A percentile compares a stretch with the other conserved stretches of the same genome.
These are phyloP conservation scores for Talaromyces funiculosus DNA, from an alignment of 2,329 filamentous ascomycete genomes.

Conservation along the genomic window DNA sequence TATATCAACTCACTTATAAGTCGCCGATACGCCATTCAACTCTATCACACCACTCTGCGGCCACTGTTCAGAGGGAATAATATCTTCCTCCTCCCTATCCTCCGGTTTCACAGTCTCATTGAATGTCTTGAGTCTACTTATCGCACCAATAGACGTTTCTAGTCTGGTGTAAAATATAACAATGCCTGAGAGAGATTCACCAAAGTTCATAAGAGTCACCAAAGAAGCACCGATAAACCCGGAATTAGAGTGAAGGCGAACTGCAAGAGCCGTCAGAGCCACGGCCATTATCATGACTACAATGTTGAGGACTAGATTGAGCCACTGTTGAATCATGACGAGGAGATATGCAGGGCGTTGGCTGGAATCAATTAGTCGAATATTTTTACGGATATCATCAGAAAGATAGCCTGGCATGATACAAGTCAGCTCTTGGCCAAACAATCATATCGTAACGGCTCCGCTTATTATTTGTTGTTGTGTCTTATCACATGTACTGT, in stretches of 20 bases:
- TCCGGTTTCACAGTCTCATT: slow-evolving; percentile 41
- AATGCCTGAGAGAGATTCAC: slow-evolving; percentile 25
- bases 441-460: not conserved
- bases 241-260: slow-evolving; percentile 49
- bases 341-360: slow-evolving; percentile 55
- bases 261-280: slow-evolving; percentile 42
- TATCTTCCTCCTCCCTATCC: slow-evolving; percentile 22
- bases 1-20: slow-evolving; percentile 2
- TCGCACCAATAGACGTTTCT: slow-evolving; percentile 54
- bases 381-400: slow-evolving; percentile 30
- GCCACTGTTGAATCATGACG: slow-evolving; percentile 54
- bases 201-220: slow-evolving; percentile 9
- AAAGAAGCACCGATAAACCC: slow-evolving; percentile 40
- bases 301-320: slow-evolving; percentile 47
- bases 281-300: slow-evolving; percentile 46
- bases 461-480: not conserved
- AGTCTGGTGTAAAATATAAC: slow-evolving; percentile 52
- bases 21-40: slow-evolving; percentile 5
- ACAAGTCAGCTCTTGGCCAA: not conserved
- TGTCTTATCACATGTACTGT: not conserved
- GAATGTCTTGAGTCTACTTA: slow-evolving; percentile 51
- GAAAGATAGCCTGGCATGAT: not conserved
- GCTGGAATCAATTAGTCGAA: slow-evolving; percentile 45
- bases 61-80: slow-evolving; percentile 2
- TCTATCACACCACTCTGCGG: slow-evolving; percentile 5